Evolutionary conservation across 441 rosid species (phyloP).

Genomic region (Populus tomentosa): DNA sequence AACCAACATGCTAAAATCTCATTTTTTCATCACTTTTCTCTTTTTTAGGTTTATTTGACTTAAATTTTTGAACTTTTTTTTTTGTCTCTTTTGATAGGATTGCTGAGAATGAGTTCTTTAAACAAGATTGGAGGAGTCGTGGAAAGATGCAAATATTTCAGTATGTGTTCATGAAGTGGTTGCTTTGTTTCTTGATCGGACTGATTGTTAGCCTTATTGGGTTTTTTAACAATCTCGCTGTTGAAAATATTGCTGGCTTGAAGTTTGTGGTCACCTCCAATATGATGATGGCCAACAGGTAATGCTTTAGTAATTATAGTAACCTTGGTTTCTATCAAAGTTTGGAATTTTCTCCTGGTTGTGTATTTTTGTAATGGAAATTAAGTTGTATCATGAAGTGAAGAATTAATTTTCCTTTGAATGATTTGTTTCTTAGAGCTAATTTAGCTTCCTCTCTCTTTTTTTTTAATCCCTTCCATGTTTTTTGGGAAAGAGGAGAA

Average conservation of each 20-base stretch:
- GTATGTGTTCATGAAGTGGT: constrained; percentile 76
- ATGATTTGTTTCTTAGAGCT: too few relatives aligned
- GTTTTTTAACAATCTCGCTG: constrained; percentile 72
- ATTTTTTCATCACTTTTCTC: not conserved
- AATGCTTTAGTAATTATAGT: not conserved
- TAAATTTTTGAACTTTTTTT: not conserved
- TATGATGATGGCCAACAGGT: constrained; percentile 69
- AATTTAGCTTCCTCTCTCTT: not conserved
- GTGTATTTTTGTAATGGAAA: too few relatives aligned
- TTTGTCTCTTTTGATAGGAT: too few relatives aligned
- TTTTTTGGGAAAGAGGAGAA: not conserved
- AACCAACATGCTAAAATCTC: not conserved
- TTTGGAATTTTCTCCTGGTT: not conserved
- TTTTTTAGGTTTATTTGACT: too few relatives aligned
- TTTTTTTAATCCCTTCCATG: too few relatives aligned
- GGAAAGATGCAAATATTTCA: constrained; percentile 55
- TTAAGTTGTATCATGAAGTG: too few relatives aligned
- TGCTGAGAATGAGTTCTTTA: too few relatives aligned
- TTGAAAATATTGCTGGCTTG: constrained; percentile 72
- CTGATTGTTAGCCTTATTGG: constrained; percentile 65
- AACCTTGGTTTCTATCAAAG: not conserved
- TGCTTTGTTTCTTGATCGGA: constrained; percentile 60
- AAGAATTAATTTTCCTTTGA: too few relatives aligned
- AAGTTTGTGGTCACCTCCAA: constrained; percentile 81
- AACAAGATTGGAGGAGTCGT: too few relatives aligned